Evolutionary conservation across 176 grass and related monocot genomes (phyloP).

Genomic region (Phragmites australis): DNA sequence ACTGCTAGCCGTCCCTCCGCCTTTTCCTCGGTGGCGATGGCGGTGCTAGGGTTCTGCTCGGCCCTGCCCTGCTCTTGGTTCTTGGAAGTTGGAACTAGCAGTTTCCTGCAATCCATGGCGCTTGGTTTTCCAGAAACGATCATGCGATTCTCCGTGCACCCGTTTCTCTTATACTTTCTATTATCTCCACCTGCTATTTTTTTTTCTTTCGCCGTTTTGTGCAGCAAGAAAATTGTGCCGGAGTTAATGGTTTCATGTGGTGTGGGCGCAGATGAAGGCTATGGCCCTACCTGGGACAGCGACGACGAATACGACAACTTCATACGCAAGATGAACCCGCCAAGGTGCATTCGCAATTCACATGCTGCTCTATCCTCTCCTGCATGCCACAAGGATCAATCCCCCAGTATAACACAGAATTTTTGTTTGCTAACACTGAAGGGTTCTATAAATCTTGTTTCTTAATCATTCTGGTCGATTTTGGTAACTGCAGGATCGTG

Average conservation of each 20-base stretch:
- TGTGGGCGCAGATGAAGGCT: slow-evolving; percentile 61
- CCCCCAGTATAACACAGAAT: not conserved
- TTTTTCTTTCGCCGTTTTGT: not conserved
- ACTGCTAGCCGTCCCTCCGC: not conserved
- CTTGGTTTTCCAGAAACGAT: not conserved
- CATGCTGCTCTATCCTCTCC: not conserved
- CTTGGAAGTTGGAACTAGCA: not conserved
- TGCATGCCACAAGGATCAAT: not conserved
- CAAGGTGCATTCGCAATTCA: slow-evolving; percentile 52
- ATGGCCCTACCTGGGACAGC: slow-evolving; percentile 66
- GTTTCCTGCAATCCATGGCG: not conserved
- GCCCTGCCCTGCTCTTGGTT: not conserved
- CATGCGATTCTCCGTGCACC: not conserved
- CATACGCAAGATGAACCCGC: slow-evolving; percentile 88
- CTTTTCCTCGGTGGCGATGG: not conserved
- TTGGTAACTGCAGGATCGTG: slow-evolving; percentile 48
- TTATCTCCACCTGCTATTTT: not conserved
- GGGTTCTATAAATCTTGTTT: not conserved
- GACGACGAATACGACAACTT: slow-evolving; percentile 89
- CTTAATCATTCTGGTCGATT: not conserved
- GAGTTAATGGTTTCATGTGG: slow-evolving; percentile 47
- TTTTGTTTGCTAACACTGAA: not conserved
- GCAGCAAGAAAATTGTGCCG: not conserved
- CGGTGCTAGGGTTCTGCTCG: not conserved
- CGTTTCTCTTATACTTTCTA: not conserved